Base-by-base conservation (phyloP, 768 basidiomycete genomes). In the Pleurotus cornucopiae region DNA sequence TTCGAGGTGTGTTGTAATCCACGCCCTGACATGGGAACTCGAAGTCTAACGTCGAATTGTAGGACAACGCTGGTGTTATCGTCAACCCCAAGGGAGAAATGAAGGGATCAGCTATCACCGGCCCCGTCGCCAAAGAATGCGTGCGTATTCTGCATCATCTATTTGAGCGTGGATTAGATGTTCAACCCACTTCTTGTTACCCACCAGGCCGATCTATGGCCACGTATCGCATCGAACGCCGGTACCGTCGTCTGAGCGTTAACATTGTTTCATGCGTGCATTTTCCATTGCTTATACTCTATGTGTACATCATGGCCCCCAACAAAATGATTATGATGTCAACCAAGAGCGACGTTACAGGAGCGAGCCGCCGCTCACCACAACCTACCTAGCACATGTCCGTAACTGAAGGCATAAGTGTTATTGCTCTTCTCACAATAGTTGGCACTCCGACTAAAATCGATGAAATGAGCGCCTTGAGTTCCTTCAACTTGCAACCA, bases 61-160 rank as follows among this genome's bases (percentile, higher is more conserved):
- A 88, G 88, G 94, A 96, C 75, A 95, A 95, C 69, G 94, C 94
- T 43, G 94, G 94, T 72, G 94, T 96, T 55, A 96, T 96, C 60
- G 94, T 98, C 66, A 98, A 97, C 80, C 89, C 91, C 68, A 98
- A 98, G 83, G 96, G 96, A 66, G 97, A 99, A 80, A 99, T 99
- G 97, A 99, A 99, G 82, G 96, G 96, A 49, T 95, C 92, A 52
- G 91, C 92, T 58, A 96, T 97, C 69, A 91, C 94, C 37, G 94
- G 94, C 56, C 94, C 94, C 40, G 92, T 99, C 60, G 97, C 96
- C 77, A 99, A 98, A 85, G 96, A 98, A 92, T 98, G 97, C 69
- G 91, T 94, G 71, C 41, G 91, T 86, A 43, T 6, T 30, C 6
- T 2, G 11, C 5, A 37, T 25, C 23, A 25, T 25, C 23, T 25